These are phyloP conservation scores for Talaromyces rugulosus DNA, from an alignment of 2,329 filamentous ascomycete genomes.

Conservation along the genomic window DNA sequence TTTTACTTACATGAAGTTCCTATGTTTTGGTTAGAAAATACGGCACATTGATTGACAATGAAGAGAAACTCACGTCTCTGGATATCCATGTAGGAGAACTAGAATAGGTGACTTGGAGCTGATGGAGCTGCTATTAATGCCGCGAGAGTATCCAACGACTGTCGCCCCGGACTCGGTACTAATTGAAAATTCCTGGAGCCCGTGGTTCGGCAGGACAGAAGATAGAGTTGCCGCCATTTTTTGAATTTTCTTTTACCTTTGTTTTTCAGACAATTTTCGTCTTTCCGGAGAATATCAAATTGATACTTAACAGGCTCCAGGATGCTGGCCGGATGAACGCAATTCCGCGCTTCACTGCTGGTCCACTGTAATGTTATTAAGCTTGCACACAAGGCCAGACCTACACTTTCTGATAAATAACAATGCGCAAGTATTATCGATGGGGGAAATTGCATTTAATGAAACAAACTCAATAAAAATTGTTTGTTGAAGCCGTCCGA, in stretches of 20 bases:
- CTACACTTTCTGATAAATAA: background rate
- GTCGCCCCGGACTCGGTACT: conserved; percentile 13
- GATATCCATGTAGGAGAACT: conserved; percentile 45
- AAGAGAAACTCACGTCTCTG: conserved; percentile 33
- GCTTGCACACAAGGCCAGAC: background rate
- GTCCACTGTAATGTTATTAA: background rate
- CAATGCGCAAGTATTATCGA: background rate
- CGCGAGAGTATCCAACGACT: conserved; percentile 29
- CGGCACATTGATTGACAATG: background rate
- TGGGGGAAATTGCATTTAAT: background rate
- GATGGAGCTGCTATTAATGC: conserved; percentile 12
- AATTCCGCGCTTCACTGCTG: background rate
- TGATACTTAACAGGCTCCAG: background rate
- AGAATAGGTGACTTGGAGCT: conserved; percentile 28
- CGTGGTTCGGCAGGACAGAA: background rate
- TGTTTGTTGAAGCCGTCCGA: background rate
- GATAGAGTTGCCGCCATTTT: background rate
- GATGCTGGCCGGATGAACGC: background rate
- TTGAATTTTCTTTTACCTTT: background rate
- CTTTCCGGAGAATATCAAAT: background rate
- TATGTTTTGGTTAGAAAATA: background rate
- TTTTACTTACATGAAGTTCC: conserved; percentile 4
- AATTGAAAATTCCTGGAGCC: background rate
- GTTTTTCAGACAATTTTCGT: too few relatives aligned
- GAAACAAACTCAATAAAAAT: background rate